Percentiles rank a stretch among this genome's conserved stretches.
These are phyloP conservation scores for Meira nashicola DNA, from an alignment of 1,284 basidiomycete species.

Conservation along the genomic window DNA sequence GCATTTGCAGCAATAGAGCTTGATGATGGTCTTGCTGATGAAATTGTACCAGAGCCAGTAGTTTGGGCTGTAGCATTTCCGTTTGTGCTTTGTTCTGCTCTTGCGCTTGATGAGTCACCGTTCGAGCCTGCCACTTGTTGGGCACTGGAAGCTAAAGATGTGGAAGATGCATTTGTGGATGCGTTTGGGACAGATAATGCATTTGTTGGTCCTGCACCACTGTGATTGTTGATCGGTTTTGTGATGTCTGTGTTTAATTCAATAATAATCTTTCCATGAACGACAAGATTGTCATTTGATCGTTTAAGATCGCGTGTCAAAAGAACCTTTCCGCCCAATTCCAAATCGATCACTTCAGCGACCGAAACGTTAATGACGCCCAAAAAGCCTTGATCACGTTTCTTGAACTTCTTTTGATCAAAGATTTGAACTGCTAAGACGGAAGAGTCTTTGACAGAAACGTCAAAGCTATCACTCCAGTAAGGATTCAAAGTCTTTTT, in stretches of 20 bases:
- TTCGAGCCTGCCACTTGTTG: background rate
- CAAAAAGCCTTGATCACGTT: constrained; percentile 87
- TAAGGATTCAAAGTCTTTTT: constrained; percentile 53
- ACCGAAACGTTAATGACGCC: constrained; percentile 89
- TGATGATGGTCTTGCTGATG: constrained; percentile 8
- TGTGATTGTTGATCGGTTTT: constrained; percentile 44
- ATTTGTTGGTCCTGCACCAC: constrained; percentile 30
- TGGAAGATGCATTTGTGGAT: constrained; percentile 35
- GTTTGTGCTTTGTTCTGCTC: constrained; percentile 6
- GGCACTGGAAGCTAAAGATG: constrained; percentile 21
- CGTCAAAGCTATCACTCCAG: constrained; percentile 52
- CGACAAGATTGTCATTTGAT: constrained; percentile 52
- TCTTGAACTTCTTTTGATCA: constrained; percentile 94
- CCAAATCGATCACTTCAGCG: constrained; percentile 80
- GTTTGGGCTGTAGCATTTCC: constrained; percentile 8
- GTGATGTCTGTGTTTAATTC: constrained; percentile 52
- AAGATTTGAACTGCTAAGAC: constrained; percentile 91
- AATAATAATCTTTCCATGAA: constrained; percentile 53
- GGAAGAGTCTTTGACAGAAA: constrained; percentile 78
- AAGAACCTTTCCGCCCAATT: constrained; percentile 71
- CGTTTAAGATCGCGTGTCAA: constrained; percentile 51
- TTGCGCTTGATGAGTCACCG: constrained; percentile 1
- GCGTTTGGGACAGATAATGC: constrained; percentile 24
- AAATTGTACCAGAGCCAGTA: background rate
- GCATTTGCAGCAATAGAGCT: constrained; percentile 8